A percentile compares a stretch with the other conserved stretches of the same genome.
phyloP scores from a whole-genome alignment of 164 flowering plant species.

The Vitis vinifera region ASM3070453v1 NC_081815.1:2310001-2310500 shows the following conservation, averaged over 20 bases:
- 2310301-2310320: background rate
- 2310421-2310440: conserved; percentile 19
- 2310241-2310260: too few relatives aligned
- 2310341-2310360: too few relatives aligned
- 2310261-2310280: too few relatives aligned
- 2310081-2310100: conserved; percentile 2
- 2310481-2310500: conserved; percentile 35
- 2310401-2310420: conserved; percentile 20
- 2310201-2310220: background rate
- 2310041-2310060: too few relatives aligned
- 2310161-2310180: conserved; percentile 7
- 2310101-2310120: conserved; percentile 8
- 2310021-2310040: too few relatives aligned
- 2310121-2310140: background rate
- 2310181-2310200: conserved; percentile 14
- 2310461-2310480: conserved; percentile 22
- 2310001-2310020: too few relatives aligned
- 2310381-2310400: conserved; percentile 18
- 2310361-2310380: background rate
- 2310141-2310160: conserved; percentile 9
- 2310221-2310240: too few relatives aligned
- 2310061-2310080: too few relatives aligned
- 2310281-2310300: too few relatives aligned
- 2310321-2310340: too few relatives aligned
- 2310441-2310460: conserved; percentile 39